phyloP scores from a whole-genome alignment of 1,284 basidiomycete species.

The Lentinus polychrous region DNA sequence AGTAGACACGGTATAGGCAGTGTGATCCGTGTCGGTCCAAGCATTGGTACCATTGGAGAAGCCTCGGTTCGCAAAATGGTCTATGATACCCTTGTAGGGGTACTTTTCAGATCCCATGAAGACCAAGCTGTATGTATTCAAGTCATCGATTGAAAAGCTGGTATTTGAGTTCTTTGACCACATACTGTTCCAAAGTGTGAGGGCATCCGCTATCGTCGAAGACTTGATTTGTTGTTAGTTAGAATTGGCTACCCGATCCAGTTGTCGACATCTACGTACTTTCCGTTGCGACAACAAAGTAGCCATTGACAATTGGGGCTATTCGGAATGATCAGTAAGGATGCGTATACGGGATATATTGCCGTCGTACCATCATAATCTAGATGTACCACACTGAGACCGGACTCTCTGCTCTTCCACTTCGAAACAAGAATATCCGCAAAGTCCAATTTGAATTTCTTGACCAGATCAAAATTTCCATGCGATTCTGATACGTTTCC shows the following conservation, averaged over 20 bases:
- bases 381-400: conserved; percentile 73
- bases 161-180: conserved; percentile 6
- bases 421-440: conserved; percentile 76
- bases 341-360: conserved; percentile 7
- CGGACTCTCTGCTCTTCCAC: conserved; percentile 77
- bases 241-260: conserved; percentile 1
- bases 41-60: conserved; percentile 92
- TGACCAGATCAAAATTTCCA: conserved; percentile 79
- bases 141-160: neutral
- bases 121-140: conserved; percentile 50
- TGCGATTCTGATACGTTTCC: conserved; percentile 18
- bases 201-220: conserved; percentile 92
- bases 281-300: conserved; percentile 90
- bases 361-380: conserved; percentile 67
- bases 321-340: neutral
- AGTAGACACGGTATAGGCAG: conserved; percentile 96
- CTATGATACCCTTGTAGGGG: conserved; percentile 96
- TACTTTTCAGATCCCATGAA: conserved; percentile 95
- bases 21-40: conserved; percentile 83
- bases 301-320: conserved; percentile 90
- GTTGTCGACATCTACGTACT: conserved; percentile 42
- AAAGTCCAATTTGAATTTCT: conserved; percentile 64
- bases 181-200: conserved; percentile 89
- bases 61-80: conserved; percentile 94
- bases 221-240: conserved; percentile 39